A percentile compares a stretch with the other conserved stretches of the same genome.
Conservation (phyloP, 305 asterid species). For the Rubia peregrina region DNA sequence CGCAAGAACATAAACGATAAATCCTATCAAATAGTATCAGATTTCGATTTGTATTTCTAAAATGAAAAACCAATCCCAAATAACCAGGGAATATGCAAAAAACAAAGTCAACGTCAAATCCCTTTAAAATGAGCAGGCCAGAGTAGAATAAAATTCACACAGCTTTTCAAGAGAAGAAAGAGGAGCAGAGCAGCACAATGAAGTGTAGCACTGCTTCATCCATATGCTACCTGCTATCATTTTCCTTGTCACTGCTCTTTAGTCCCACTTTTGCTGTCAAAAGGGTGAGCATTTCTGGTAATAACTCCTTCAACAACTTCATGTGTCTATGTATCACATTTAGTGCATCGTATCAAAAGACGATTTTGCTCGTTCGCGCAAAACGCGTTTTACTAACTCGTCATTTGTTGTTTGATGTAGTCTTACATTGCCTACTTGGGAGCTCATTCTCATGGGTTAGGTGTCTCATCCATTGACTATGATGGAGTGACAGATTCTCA, state of each 20-base stretch:
- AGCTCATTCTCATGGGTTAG: constrained; percentile 65
- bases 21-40: too few species aligned
- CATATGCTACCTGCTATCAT: constrained; percentile 33
- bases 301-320: not conserved
- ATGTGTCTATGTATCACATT: not conserved
- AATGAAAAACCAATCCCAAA: too few species aligned
- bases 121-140: constrained; percentile 2
- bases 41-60: too few species aligned
- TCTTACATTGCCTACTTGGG: constrained; percentile 93
- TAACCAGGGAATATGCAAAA: too few species aligned
- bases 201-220: constrained; percentile 31
- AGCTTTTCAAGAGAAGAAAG: too few species aligned
- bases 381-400: not conserved
- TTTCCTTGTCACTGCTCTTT: constrained; percentile 36
- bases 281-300: constrained; percentile 1
- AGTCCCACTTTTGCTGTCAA: constrained; percentile 62
- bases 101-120: not conserved
- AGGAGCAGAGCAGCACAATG: constrained; percentile 31
- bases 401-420: constrained; percentile 26
- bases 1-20: too few species aligned
- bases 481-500: constrained; percentile 57
- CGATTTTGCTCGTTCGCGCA: not conserved
- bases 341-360: not conserved
- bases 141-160: not conserved
- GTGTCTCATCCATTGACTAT: constrained; percentile 39